phyloP scores from a whole-genome alignment of 495 filamentous ascomycete genomes.

The Penicillium diatomitis region DNA sequence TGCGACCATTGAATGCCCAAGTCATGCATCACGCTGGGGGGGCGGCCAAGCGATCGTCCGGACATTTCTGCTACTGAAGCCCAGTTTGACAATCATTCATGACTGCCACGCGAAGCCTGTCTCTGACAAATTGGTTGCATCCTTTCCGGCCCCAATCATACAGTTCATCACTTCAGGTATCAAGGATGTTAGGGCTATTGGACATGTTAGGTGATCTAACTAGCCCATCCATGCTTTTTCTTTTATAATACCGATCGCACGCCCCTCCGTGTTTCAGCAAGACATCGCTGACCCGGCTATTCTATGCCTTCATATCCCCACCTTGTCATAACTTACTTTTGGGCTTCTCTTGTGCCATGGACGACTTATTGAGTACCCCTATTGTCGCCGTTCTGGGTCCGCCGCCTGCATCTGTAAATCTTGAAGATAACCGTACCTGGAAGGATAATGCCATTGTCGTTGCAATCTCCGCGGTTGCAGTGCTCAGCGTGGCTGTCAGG shows the following conservation, averaged over 20 bases:
- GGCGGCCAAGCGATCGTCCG: no score
- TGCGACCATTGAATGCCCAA: no score
- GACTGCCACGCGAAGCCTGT: no score
- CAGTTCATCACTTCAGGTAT: no score
- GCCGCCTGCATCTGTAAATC: slow-evolving; percentile 7
- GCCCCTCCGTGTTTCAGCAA: neutral
- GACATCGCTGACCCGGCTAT: neutral
- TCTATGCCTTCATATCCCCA: neutral
- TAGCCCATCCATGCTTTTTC: neutral
- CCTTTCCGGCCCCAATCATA: no score
- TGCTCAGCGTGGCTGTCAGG: neutral
- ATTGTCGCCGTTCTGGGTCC: slow-evolving; percentile 4
- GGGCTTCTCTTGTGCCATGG: neutral
- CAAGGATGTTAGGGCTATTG: no score
- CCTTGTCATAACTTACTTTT: neutral
- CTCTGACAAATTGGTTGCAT: no score
- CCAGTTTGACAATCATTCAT: no score
- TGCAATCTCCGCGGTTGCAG: slow-evolving; percentile 1
- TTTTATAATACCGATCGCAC: neutral
- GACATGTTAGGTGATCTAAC: no score
- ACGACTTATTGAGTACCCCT: neutral
- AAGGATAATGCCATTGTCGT: slow-evolving; percentile 7
- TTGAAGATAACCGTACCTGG: neutral
- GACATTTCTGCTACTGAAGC: no score
- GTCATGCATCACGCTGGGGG: no score